Evolutionary conservation across 2,329 filamentous ascomycete species (phyloP), one percentile per base, ranked within the genome.

Genomic region (Fusarium nematophilum): DNA sequence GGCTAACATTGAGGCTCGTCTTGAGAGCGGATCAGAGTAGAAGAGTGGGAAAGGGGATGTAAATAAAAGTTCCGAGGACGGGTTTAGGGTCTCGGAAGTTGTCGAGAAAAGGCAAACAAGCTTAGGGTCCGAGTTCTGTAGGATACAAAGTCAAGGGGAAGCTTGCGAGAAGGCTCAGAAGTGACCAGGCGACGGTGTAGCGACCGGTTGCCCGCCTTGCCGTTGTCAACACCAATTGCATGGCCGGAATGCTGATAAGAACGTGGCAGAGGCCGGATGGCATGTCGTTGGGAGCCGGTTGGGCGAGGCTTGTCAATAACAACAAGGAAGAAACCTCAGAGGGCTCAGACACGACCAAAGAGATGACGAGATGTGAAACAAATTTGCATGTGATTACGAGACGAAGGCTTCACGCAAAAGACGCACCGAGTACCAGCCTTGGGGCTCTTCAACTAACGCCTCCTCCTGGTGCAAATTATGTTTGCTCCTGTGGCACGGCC

Each of bases 301-400:
- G 57, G 31, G 53, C 43, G 30, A 38, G 26, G 27, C 18, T 51
- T 37, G 53, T 40, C 23, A 23, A 47, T n/a, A 42, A 37, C 33
- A 29, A 27, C 51, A 53, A 33, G 55, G 39, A 52, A 59, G 36
- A 56, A 49, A 48, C 29, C 33, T 53, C 33, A 47, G 37, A 45
- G 39, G 46, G 37, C n/a, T n/a, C n/a, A n/a, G n/a, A n/a, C n/a
- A n/a, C n/a, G n/a, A n/a, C n/a, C n/a, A n/a, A 40, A 25, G 40
- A 46, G 42, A 65, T 68, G 59, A 64, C 44, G 48, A 51, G 34
- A 57, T 47, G 45, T 59, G 60, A 61, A 61, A 63, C 63, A 65
- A 14, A 49, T 68, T 68, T 65, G 40, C 65, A 68, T 68, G 65
- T 68, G 65, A 68, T 57, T 45, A 42, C 46, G 53, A 46, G 44